phyloP scores from a whole-genome alignment of 441 rosid species.

The Breynia disticha region DNA sequence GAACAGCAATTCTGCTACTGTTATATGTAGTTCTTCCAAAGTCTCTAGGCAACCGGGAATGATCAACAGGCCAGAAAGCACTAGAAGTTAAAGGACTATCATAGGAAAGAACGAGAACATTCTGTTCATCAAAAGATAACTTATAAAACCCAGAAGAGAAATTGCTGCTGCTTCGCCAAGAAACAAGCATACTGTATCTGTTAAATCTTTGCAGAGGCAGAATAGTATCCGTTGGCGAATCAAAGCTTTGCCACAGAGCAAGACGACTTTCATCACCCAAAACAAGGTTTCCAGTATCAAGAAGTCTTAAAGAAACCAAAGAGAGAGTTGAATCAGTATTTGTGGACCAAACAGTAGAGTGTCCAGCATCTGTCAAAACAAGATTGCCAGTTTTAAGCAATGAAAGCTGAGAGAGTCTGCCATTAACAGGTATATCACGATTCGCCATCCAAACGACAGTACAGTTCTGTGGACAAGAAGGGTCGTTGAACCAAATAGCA shows the following conservation, averaged over 20 bases:
- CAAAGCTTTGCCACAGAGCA: not conserved
- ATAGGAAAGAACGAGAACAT: not conserved
- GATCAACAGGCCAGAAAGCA: constrained; percentile 33
- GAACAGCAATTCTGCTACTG: not conserved
- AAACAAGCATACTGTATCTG: not conserved
- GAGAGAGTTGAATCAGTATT: not conserved
- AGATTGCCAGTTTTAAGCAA: not conserved
- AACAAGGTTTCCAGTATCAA: not conserved
- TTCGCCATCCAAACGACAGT: not conserved
- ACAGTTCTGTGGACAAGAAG: not conserved
- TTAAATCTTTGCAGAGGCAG: not conserved
- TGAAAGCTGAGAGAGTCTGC: not conserved
- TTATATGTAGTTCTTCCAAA: constrained; percentile 7
- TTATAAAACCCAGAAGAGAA: not conserved
- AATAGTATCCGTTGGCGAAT: not conserved
- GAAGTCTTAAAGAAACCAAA: not conserved
- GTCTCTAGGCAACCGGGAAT: constrained; percentile 1
- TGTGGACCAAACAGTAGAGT: not conserved
- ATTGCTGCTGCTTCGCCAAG: not conserved
- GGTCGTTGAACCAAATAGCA: not conserved
- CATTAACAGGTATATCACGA: not conserved
- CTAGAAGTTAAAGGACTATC: constrained; percentile 7
- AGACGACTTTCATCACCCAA: not conserved
- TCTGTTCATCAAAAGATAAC: not conserved
- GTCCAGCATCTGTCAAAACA: not conserved